Conservation (phyloP, 805 yeast genomes). For the Scheffersomyces amazonensis region DNA sequence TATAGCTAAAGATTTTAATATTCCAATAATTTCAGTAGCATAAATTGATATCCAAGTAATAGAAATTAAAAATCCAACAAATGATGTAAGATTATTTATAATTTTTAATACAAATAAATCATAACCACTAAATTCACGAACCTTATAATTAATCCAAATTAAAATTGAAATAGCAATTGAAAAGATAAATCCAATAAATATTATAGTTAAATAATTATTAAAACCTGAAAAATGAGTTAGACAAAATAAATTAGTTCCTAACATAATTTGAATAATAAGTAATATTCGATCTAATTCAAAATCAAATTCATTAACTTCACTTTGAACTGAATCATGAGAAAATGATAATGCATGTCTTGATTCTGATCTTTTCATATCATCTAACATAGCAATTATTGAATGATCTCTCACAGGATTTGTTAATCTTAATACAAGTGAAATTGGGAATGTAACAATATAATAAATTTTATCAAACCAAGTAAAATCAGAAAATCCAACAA, state of each 20-base stretch:
- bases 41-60: constrained; percentile 66
- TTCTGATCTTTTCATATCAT: neutral
- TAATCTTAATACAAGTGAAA: constrained; percentile 21
- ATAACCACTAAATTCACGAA: constrained; percentile 1
- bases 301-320: constrained; percentile 9
- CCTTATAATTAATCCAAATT: constrained; percentile 5
- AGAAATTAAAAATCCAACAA: constrained; percentile 64
- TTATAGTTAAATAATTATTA: constrained; percentile 7
- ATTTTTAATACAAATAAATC: constrained; percentile 6
- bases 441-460: constrained; percentile 17
- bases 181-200: constrained; percentile 8
- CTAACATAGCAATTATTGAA: neutral
- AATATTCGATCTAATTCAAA: constrained; percentile 16
- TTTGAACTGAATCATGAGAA: neutral
- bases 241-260: constrained; percentile 24
- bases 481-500: constrained; percentile 8
- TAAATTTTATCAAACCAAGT: constrained; percentile 10
- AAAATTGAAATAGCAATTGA: constrained; percentile 4
- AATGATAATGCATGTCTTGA: neutral
- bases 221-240: constrained; percentile 10
- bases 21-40: constrained; percentile 67
- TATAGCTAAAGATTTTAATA: constrained; percentile 59
- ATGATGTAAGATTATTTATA: constrained; percentile 26
- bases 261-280: constrained; percentile 24
- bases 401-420: constrained; percentile 33